A percentile compares a stretch with the other conserved stretches of the same genome.
These are phyloP conservation scores for Cerrena zonata DNA, from an alignment of 1,284 basidiomycete genomes.

Conservation along the genomic window DNA sequence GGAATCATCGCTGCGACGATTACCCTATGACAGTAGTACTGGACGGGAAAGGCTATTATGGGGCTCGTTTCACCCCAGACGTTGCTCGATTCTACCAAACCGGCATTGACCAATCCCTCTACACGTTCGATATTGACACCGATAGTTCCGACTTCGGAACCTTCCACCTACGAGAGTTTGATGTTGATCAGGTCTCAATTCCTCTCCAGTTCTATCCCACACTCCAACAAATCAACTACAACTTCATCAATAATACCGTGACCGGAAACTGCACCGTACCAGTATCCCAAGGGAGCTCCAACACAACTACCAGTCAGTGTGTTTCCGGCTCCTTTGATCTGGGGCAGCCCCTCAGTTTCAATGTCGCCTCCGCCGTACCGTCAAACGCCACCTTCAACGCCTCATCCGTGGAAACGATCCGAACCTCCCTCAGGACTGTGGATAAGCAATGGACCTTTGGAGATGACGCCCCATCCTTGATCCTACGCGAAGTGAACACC, in stretches of 20 bases:
- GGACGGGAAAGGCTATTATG: constrained; percentile 6
- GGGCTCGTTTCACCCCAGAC: constrained; percentile 5
- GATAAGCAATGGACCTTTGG: constrained; percentile 11
- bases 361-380: constrained; percentile 14
- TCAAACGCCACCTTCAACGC: constrained; percentile 11
- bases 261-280: constrained; percentile 16
- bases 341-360: constrained; percentile 11
- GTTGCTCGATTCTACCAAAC: constrained; percentile 8
- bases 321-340: constrained; percentile 13
- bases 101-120: constrained; percentile 3
- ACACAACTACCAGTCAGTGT: constrained; percentile 10
- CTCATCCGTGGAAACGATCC: neutral
- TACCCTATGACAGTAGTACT: constrained; percentile 12
- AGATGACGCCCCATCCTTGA: constrained; percentile 11
- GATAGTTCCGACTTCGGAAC: constrained; percentile 11
- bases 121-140: constrained; percentile 13
- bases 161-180: constrained; percentile 12
- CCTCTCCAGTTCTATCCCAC: constrained; percentile 15
- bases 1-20: constrained; percentile 11
- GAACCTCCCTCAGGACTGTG: constrained; percentile 7
- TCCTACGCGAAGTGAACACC: constrained; percentile 7
- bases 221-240: constrained; percentile 12
- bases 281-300: constrained; percentile 1
- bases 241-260: constrained; percentile 12
- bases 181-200: constrained; percentile 10